A percentile compares a stretch with the other conserved stretches of the same genome.
Evolutionary conservation across 2,329 filamentous ascomycete species (phyloP).

Genomic region (Pestalotiopsis fici): DNA sequence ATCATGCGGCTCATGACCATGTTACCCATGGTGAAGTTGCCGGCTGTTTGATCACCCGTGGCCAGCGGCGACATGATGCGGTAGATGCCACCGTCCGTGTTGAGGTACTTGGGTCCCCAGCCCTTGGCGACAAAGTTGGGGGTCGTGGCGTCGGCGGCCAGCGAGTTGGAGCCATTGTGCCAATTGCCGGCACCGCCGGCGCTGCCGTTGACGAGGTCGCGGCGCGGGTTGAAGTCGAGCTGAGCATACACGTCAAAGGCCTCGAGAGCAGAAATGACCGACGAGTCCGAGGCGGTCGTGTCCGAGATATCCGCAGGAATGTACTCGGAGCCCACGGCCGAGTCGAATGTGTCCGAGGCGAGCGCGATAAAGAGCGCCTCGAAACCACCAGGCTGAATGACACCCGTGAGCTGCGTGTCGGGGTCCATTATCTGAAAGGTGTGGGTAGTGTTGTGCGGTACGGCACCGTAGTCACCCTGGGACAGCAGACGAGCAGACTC

Average conservation of each 20-base stretch:
- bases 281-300: slow-evolving; percentile 24
- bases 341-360: slow-evolving; percentile 17
- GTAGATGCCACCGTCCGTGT: slow-evolving; percentile 34
- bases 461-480: slow-evolving; percentile 45
- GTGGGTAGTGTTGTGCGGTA: slow-evolving; percentile 45
- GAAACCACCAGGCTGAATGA: slow-evolving; percentile 48
- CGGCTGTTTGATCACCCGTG: slow-evolving; percentile 36
- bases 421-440: slow-evolving; percentile 49
- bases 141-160: slow-evolving; percentile 28
- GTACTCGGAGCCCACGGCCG: slow-evolving; percentile 5
- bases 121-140: slow-evolving; percentile 46
- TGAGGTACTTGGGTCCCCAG: slow-evolving; percentile 46
- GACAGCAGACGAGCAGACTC: slow-evolving; percentile 40
- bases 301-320: slow-evolving; percentile 16
- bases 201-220: slow-evolving; percentile 40
- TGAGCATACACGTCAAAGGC: slow-evolving; percentile 44
- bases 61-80: slow-evolving; percentile 45
- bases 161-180: slow-evolving; percentile 37
- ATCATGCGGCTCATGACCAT: background rate
- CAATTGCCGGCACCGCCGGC: slow-evolving; percentile 34
- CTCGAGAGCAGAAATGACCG: slow-evolving; percentile 35
- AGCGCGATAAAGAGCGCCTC: slow-evolving; percentile 43
- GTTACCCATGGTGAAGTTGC: slow-evolving; percentile 8
- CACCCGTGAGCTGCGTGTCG: slow-evolving; percentile 46
- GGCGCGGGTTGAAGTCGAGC: slow-evolving; percentile 38